A percentile compares a stretch with the other conserved stretches of the same genome.
Evolutionary conservation across 352 stramenopile genomes (phyloP).

Genomic region (Pythium dissimile): DNA sequence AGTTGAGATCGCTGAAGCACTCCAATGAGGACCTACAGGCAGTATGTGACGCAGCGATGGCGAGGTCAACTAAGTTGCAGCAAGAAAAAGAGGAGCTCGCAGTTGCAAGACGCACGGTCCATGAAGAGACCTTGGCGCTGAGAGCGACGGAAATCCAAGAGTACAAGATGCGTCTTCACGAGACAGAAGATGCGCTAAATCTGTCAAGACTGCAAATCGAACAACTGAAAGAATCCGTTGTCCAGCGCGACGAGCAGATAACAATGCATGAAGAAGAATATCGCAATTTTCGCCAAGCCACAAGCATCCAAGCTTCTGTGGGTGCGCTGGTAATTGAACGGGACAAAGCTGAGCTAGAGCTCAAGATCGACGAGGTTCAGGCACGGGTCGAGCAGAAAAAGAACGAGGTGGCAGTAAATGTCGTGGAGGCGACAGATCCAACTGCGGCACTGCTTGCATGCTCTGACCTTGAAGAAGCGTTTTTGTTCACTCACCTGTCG

Average conservation of each 20-base stretch:
- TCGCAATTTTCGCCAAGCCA: neutral
- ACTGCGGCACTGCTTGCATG: no score
- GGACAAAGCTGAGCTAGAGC: no score
- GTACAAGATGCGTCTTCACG: neutral
- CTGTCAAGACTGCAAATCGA: neutral
- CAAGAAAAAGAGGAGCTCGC: slow-evolving; percentile 8
- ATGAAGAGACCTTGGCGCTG: slow-evolving; percentile 1
- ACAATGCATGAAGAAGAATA: neutral
- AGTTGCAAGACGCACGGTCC: neutral
- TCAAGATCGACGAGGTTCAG: no score
- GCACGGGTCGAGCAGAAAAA: neutral
- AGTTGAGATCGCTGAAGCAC: neutral
- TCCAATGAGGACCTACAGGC: neutral
- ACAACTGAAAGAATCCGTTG: neutral
- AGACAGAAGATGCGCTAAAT: neutral
- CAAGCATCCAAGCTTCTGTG: neutral
- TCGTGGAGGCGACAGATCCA: no score
- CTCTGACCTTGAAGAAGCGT: no score
- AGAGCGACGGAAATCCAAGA: slow-evolving; percentile 26
- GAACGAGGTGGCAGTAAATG: slow-evolving; percentile 5
- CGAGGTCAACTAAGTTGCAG: neutral
- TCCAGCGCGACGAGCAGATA: neutral
- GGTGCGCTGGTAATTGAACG: no score
- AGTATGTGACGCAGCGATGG: neutral
- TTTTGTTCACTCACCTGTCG: no score